phyloP scores from a whole-genome alignment of 495 filamentous ascomycete genomes.

The Penicillium soppii region DNA sequence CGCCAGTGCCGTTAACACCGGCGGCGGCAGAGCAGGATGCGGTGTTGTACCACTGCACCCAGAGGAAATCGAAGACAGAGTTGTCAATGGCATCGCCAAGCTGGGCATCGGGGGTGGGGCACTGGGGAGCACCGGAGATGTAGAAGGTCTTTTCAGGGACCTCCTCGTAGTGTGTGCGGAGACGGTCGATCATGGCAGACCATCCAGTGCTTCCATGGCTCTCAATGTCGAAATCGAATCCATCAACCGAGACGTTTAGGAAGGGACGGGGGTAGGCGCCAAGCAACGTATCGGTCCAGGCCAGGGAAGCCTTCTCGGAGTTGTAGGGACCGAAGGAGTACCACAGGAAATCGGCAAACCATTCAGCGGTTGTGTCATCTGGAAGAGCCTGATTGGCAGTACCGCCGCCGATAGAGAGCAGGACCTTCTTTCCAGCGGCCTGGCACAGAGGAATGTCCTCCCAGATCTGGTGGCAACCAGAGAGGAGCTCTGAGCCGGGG shows the following conservation, averaged over 20 bases:
- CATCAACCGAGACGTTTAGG: slow-evolving; percentile 59
- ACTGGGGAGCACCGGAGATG: slow-evolving; percentile 66
- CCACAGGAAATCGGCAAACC: slow-evolving; percentile 64
- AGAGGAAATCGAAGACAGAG: slow-evolving; percentile 60
- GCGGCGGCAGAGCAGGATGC: slow-evolving; percentile 53
- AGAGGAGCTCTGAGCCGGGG: slow-evolving; percentile 36
- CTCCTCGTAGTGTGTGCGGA: slow-evolving; percentile 51
- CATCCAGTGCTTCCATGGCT: slow-evolving; percentile 39
- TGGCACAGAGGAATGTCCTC: slow-evolving; percentile 68
- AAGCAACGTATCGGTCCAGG: neutral
- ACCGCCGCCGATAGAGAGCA: slow-evolving; percentile 65
- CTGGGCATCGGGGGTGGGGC: slow-evolving; percentile 58
- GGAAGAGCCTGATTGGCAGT: slow-evolving; percentile 38
- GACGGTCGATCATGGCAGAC: slow-evolving; percentile 46
- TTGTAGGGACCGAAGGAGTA: slow-evolving; percentile 56
- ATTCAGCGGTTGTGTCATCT: slow-evolving; percentile 29
- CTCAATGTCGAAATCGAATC: slow-evolving; percentile 73
- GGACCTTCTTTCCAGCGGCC: slow-evolving; percentile 60
- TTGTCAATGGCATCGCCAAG: slow-evolving; percentile 50
- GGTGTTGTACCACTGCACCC: slow-evolving; percentile 70
- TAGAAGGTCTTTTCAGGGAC: slow-evolving; percentile 51
- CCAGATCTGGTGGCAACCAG: slow-evolving; percentile 51
- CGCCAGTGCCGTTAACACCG: slow-evolving; percentile 39
- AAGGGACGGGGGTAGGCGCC: slow-evolving; percentile 55
- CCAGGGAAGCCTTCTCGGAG: neutral